phyloP scores from a whole-genome alignment of 495 filamentous ascomycete genomes.

The Neurospora tetraspora region DNA sequence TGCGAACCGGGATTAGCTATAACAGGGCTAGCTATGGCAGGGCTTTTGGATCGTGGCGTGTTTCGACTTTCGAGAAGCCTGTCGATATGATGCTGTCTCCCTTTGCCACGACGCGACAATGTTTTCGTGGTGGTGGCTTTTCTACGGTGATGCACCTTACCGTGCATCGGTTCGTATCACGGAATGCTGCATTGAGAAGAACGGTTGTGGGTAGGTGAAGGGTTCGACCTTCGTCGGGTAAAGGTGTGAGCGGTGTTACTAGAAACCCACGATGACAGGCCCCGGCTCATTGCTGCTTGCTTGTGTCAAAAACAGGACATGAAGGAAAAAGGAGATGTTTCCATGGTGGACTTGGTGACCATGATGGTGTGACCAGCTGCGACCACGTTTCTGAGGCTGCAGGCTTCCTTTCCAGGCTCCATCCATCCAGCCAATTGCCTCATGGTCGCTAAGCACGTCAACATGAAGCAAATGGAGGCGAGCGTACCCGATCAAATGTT shows the following conservation, averaged over 20 bases:
- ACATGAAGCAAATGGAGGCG: not conserved
- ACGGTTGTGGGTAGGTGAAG: too few relatives aligned
- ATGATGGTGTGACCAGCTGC: not conserved
- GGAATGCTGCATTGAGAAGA: not conserved
- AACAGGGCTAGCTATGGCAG: not conserved
- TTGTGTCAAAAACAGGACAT: not conserved
- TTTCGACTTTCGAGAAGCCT: not conserved
- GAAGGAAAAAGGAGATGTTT: not conserved
- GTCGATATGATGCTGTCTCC: too few relatives aligned
- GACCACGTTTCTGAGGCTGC: not conserved
- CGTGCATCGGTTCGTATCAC: not conserved
- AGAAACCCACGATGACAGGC: not conserved
- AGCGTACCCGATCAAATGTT: not conserved
- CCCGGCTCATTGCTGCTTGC: not conserved
- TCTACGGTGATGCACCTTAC: too few relatives aligned
- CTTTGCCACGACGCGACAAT: too few relatives aligned
- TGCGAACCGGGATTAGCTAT: not conserved
- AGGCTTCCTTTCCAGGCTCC: not conserved
- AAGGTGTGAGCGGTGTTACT: not conserved
- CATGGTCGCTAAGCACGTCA: not conserved
- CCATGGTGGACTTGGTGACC: not conserved
- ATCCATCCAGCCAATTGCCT: not conserved
- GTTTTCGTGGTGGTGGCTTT: too few relatives aligned
- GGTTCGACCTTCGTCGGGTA: too few relatives aligned
- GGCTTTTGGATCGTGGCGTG: not conserved